Evolutionary conservation across 1,284 basidiomycete species (phyloP), one percentile per base, ranked within the genome.

Genomic region (Mycosarcoma maydis): DNA sequence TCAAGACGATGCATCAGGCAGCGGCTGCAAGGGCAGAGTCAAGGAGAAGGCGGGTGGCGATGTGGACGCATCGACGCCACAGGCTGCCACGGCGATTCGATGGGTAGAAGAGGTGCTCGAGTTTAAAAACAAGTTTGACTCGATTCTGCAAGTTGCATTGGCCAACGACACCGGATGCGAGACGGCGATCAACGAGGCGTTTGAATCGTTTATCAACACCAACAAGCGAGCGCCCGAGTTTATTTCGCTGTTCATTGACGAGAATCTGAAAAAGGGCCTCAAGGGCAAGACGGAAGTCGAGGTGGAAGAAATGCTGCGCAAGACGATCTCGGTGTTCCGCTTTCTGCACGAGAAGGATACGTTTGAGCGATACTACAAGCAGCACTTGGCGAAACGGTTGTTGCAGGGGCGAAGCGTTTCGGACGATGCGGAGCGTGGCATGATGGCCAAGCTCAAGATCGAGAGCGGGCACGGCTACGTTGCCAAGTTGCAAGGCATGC

Each of bases 401-500:
- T 86, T 98, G 26, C 87, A 89, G 38, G 89, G 88, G 11, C 89
- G 93, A 17, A 95, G 92, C 26, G 90, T 94, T 3, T 95, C 92
- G 1, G 96, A 98, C 79, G 96, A 99, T 82, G 95, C 96, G 2
- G 96, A 99, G 82, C 89, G 92, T 47, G 92, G 92, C 55, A 98
- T 99, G 95, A 87, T 99, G 13, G 90, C 93, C 46, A 98, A 98
- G 84, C 89, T 99, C 80, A 98, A 98, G 85, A 87, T 98, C 34
- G 94, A 98, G 83, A 92, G 91, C 76, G 96, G 96, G 8, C 92
- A 91, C 78, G 92, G 95, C 78, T 99, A 98, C 81, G 98, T 96
- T 0, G 93, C 97, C 83, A 96, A 96, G 82, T 85, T 98, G 72
- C 95, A 98, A 82, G 95, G 96, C 51, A 99, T 99, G 96, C 95